Evolutionary conservation across 2,329 filamentous ascomycete species (phyloP), one percentile per base, ranked within the genome.

Genomic region (Teratosphaeria destructans): DNA sequence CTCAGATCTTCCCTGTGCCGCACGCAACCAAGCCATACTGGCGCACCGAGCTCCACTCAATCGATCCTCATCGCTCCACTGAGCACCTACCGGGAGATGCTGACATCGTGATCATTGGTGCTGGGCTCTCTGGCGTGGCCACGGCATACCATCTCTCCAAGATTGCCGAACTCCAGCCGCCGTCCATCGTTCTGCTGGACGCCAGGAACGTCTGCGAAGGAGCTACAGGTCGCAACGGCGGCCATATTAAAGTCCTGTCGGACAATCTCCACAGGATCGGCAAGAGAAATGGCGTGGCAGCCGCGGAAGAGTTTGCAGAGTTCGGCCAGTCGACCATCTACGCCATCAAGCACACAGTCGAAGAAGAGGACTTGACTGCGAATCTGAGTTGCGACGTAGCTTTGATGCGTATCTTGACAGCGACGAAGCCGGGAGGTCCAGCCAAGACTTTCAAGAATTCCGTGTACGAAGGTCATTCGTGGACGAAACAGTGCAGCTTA

Each of bases 1-100:
- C 35, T 39, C 61, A 57, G 49, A 60, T 59, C 43, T 55, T 62
- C 5, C 65, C 65, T 5, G 64, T 65, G 32, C n/a, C 53, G 23
- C 58, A 61, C 49, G 60, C 66, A 1, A 70, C 67, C 1, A n/a
- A 59, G 26, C 60, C 77, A 2, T 80, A 78, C 65, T 81, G 78
- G 79, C 70, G 74, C 19, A 70, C 69, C 3, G 62, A 75, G 27
- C 72, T 72, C 6, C 71, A 77, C 62, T 60, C 65, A 1, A 66
- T 81, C 2, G 76, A 78, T 59, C 69, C 85, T n/a, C 84, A 89
- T 68, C 81, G 82, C 26, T 85, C 85, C 0, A 90, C 88, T 0
- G 67, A 75, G 1, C 73, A 81, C 6, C 75, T 91, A 23, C 68
- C 68, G 19, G 10, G 53, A 47, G 60, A 63, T 58, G 64, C 60